Evolutionary conservation across 257 asterid species (phyloP), one percentile per base, ranked within the genome.

Genomic region (Solanum bulbocastanum): DNA sequence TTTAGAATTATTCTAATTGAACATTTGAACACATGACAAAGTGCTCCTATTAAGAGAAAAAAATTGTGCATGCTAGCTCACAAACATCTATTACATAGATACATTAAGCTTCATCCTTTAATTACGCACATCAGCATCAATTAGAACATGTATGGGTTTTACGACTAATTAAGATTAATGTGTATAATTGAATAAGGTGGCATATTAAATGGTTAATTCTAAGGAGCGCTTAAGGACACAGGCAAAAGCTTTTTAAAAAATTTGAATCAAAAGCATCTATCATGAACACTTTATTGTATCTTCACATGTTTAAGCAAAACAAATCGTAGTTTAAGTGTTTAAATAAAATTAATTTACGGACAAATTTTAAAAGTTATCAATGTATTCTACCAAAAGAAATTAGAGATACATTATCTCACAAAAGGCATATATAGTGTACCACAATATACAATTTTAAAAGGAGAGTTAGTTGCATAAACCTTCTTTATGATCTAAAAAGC

Each of bases 401-500:
- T n/a, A 42, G 33, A 79, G 27, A 27, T 27, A 11, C 42, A 30
- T 30, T 81, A 81, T 81, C 44, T 46, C 9, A 10, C 4, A 81
- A 18, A 81, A 18, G 42, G 40, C 68, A 46, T 58, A 58, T 58
- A 58, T 27, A 46, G 42, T 27, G 85, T 15, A 46, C 30, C 68
- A 49, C 40, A 37, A 46, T 81, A 39, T 3, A 18, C 16, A 82
- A 82, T 32, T 49, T 82, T 5, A 82, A 32, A 82, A 49, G 32
- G 20, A 49, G 6, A 32, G 12, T 30, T 81, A 81, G 37, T 49
- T 82, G 30, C 68, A 49, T 49, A 82, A 82, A 49, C 46, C 44
- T 82, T 32, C 44, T 49, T 82, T 82, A 32, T 49, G 44, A 30
- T 49, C 90, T 72, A 89, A 60, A 90, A 90, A 89, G 91, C 90